Percentiles rank a stretch among this genome's conserved stretches.
These are phyloP conservation scores for Helminthosporium solani DNA, from an alignment of 2,329 filamentous ascomycete genomes.

Conservation along the genomic window DNA sequence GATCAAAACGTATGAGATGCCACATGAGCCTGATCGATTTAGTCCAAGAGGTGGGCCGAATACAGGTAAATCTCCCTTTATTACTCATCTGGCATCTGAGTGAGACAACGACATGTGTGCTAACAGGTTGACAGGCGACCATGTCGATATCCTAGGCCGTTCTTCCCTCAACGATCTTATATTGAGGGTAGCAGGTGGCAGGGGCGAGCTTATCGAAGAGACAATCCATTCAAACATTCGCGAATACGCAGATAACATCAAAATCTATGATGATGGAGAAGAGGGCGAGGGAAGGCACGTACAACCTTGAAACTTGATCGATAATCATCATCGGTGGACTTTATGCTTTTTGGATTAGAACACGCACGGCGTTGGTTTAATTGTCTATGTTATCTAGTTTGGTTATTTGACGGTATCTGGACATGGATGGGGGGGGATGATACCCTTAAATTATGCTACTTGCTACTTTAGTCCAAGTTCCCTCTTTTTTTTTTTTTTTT, in stretches of 20 bases:
- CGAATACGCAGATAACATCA: conserved; percentile 79
- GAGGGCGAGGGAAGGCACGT: background rate
- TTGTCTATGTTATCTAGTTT: too few species aligned
- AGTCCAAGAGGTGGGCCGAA: conserved; percentile 73
- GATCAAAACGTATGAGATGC: conserved; percentile 91
- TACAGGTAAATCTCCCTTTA: conserved; percentile 52
- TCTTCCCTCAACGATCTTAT: conserved; percentile 89
- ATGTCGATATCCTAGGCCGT: conserved; percentile 92
- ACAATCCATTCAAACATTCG: conserved; percentile 77
- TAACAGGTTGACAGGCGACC: conserved; percentile 62
- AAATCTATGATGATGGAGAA: conserved; percentile 65
- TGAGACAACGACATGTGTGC: background rate
- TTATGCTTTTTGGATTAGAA: background rate
- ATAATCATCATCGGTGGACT: background rate
- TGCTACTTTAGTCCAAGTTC: too few species aligned
- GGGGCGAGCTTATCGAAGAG: conserved; percentile 75
- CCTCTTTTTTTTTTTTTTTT: too few species aligned
- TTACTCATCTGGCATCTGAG: background rate
- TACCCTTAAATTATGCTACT: too few species aligned
- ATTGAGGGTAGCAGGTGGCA: conserved; percentile 79
- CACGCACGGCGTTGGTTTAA: too few species aligned
- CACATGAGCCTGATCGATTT: conserved; percentile 90
- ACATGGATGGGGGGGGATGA: too few species aligned
- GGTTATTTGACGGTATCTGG: too few species aligned
- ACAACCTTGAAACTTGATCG: background rate